Evolutionary conservation across 2,329 filamentous ascomycete genomes (phyloP).

Genomic region (Tolypocladium pustulatum): DNA sequence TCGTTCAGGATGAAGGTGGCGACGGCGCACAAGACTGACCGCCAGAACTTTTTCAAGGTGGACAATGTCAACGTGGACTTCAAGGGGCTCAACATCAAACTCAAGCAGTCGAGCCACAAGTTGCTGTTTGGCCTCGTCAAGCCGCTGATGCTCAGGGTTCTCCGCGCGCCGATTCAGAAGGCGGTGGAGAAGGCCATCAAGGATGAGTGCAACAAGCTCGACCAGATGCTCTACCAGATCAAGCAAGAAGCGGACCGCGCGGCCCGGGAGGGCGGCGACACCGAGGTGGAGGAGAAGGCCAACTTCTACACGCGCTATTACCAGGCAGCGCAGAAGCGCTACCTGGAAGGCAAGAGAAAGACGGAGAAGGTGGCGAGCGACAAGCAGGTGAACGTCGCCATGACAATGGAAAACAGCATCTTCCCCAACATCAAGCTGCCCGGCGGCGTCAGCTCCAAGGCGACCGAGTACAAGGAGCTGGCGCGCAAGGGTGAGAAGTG

Average conservation of each 20-base stretch:
- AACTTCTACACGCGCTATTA: slow-evolving; percentile 85
- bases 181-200: slow-evolving; percentile 82
- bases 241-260: slow-evolving; percentile 75
- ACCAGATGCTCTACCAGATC: slow-evolving; percentile 62
- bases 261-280: slow-evolving; percentile 37
- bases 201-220: slow-evolving; percentile 67
- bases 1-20: slow-evolving; percentile 87
- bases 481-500: slow-evolving; percentile 83
- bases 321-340: slow-evolving; percentile 60
- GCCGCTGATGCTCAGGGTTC: slow-evolving; percentile 71
- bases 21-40: slow-evolving; percentile 64
- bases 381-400: slow-evolving; percentile 51
- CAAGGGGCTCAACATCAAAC: slow-evolving; percentile 73
- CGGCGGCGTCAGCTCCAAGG: slow-evolving; percentile 77
- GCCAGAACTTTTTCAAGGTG: slow-evolving; percentile 85
- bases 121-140: slow-evolving; percentile 78
- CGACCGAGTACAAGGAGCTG: slow-evolving; percentile 84
- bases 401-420: slow-evolving; percentile 69
- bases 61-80: slow-evolving; percentile 79
- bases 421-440: slow-evolving; percentile 83
- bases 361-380: slow-evolving; percentile 49
- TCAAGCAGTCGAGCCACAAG: slow-evolving; percentile 95
- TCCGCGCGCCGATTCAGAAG: slow-evolving; percentile 79
- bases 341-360: slow-evolving; percentile 71
- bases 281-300: slow-evolving; percentile 58